Evolutionary conservation across 169 alveolate genomes (phyloP), one percentile per base, ranked within the genome.

Genomic region (Babesia bovis): DNA sequence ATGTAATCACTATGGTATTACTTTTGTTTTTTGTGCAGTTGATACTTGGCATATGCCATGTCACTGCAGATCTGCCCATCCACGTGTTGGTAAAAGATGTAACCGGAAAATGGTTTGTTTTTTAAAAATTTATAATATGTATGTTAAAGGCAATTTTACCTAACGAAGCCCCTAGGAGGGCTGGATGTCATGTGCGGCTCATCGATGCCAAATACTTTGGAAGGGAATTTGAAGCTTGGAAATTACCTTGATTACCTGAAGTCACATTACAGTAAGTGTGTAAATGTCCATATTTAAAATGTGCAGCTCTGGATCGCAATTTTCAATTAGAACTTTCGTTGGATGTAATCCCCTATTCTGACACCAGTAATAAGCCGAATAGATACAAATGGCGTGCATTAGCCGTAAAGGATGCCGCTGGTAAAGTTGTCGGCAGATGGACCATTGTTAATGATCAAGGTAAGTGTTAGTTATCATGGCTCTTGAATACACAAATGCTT

Each of bases 401-500:
- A 23, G 87, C 83, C 13, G 87, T 78, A 15, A 70, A 78, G 45
- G 66, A 69, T 45, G 42, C 28, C 42, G 50, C 36, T 0, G 78
- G 78, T 13, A 10, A 52, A 36, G 61, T 35, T 19, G 69, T 78
- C 6, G 87, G 87, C 6, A 57, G 59, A 56, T 78, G 87, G 87
- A 78, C 87, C 15, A 41, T 81, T 5, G 60, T 78, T 6, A 52
- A 69, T 33, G 87, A 78, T 33, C 87, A 78, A 58, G 87, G 87
- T 78, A 47, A 9, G 74, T 47, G 0, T 4, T 25, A n/a, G n/a
- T n/a, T n/a, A 13, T n/a, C 21, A 13, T 51, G 17, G 36, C 15
- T 51, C 13, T 15, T 51, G n/a, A n/a, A 17, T 41, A 41, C 50
- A n/a, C n/a, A n/a, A n/a, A n/a, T n/a, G n/a, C n/a, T n/a, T n/a